phyloP scores from a whole-genome alignment of 257 asterid genomes.

The Henckelia pumila region DNA sequence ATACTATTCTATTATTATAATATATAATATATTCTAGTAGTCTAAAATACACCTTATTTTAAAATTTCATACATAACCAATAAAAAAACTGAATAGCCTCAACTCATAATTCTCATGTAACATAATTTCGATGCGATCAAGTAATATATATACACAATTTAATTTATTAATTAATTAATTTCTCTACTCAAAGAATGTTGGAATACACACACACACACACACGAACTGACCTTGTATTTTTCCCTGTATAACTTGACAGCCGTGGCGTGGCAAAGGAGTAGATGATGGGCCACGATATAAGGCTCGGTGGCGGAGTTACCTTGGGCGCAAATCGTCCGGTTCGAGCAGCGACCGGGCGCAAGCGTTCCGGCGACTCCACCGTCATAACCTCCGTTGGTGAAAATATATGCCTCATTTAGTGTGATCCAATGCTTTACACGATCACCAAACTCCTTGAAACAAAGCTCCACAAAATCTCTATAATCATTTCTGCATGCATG shows the following conservation, averaged over 20 bases:
- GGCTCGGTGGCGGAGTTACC: conserved; percentile 35
- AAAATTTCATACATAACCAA: no score
- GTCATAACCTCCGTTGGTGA: conserved; percentile 19
- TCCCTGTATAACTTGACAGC: conserved; percentile 38
- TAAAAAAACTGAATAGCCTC: no score
- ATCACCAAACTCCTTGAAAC: conserved; percentile 47
- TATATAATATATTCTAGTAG: no score
- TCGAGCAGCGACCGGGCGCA: neutral
- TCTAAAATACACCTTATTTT: no score
- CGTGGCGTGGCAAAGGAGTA: conserved; percentile 46
- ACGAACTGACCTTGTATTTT: conserved; percentile 36
- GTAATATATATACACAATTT: no score
- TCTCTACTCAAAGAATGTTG: neutral
- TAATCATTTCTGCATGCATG: conserved; percentile 38
- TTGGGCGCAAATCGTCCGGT: neutral
- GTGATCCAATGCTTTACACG: conserved; percentile 44
- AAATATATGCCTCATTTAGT: conserved; percentile 35
- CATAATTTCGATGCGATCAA: no score
- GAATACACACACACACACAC: neutral
- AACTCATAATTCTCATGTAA: no score
- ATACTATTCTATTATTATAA: no score
- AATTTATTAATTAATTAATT: no score
- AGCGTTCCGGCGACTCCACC: neutral
- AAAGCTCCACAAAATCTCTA: conserved; percentile 34
- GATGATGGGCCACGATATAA: conserved; percentile 44